Evolutionary conservation across 2,329 filamentous ascomycete species (phyloP).

Genomic region (Diaporthe vaccinii): DNA sequence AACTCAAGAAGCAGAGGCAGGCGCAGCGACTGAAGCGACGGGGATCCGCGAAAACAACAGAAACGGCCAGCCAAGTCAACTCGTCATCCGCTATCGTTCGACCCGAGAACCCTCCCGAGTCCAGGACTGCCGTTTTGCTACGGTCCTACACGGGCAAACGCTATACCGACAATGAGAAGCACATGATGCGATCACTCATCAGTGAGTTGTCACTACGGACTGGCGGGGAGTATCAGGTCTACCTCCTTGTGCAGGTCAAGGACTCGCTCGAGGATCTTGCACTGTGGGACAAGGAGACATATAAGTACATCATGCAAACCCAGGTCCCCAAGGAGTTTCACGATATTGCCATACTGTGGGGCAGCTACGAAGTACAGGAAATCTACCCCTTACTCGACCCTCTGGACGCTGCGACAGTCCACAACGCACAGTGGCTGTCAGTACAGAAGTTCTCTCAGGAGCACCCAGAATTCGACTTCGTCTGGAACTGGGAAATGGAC

Average conservation of each 20-base stretch:
- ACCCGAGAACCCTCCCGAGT: conserved; percentile 50
- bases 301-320: conserved; percentile 69
- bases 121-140: conserved; percentile 80
- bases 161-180: conserved; percentile 84
- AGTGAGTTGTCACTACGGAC: conserved; percentile 81
- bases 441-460: conserved; percentile 82
- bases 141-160: conserved; percentile 81
- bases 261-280: conserved; percentile 61
- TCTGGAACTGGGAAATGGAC: conserved; percentile 93
- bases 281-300: conserved; percentile 71
- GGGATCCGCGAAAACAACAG: background rate
- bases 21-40: conserved; percentile 29
- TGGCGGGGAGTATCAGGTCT: conserved; percentile 85
- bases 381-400: conserved; percentile 82
- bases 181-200: conserved; percentile 83
- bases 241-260: conserved; percentile 84
- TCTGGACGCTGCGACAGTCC: conserved; percentile 62
- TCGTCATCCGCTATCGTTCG: conserved; percentile 14
- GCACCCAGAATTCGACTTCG: conserved; percentile 83
- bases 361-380: conserved; percentile 78
- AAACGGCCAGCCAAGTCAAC: conserved; percentile 11
- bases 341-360: conserved; percentile 81
- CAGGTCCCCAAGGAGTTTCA: conserved; percentile 62
- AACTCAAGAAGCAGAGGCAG: conserved; percentile 40
- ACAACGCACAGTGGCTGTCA: conserved; percentile 76